These are phyloP conservation scores for Fusarium sp. DNA, from an alignment of 2,329 filamentous ascomycete species.

Conservation along the genomic window DNA sequence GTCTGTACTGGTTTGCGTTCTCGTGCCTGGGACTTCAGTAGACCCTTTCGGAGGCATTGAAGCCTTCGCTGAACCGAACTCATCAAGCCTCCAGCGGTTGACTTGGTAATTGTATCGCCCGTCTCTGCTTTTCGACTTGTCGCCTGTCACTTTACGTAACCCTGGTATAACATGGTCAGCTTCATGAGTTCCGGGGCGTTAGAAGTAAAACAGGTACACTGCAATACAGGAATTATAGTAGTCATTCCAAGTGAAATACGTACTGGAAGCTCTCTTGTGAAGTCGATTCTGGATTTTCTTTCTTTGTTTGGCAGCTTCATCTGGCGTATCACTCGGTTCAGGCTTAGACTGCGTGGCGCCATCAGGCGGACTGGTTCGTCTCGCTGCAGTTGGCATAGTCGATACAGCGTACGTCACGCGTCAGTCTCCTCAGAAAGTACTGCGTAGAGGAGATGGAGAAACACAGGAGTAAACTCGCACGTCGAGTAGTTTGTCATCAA, in stretches of 20 bases:
- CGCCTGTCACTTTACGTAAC: neutral
- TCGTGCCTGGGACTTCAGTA: rapidly evolving
- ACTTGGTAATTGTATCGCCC: neutral
- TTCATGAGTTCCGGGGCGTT: too few relatives aligned
- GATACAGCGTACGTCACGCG: too few relatives aligned
- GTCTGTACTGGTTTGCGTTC: rapidly evolving
- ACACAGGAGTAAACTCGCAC: neutral
- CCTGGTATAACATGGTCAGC: neutral
- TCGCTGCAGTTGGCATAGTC: rapidly evolving
- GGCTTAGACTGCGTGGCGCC: neutral
- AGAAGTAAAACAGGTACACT: too few relatives aligned
- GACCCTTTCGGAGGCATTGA: rapidly evolving
- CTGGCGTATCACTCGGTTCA: neutral
- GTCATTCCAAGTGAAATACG: rapidly evolving
- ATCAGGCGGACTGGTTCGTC: too few relatives aligned
- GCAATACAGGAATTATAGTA: too few relatives aligned
- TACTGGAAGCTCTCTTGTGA: neutral
- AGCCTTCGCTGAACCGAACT: rapidly evolving
- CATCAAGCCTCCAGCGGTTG: neutral
- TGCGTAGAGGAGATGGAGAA: neutral
- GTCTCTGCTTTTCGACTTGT: neutral
- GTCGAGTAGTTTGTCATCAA: neutral
- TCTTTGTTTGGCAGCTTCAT: neutral
- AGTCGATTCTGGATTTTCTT: neutral
- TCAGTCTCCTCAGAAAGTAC: neutral